Percentiles rank a stretch among this genome's conserved stretches.
These are phyloP conservation scores for Diaporthe longicolla DNA, from an alignment of 2,329 filamentous ascomycete species.

Conservation along the genomic window DNA sequence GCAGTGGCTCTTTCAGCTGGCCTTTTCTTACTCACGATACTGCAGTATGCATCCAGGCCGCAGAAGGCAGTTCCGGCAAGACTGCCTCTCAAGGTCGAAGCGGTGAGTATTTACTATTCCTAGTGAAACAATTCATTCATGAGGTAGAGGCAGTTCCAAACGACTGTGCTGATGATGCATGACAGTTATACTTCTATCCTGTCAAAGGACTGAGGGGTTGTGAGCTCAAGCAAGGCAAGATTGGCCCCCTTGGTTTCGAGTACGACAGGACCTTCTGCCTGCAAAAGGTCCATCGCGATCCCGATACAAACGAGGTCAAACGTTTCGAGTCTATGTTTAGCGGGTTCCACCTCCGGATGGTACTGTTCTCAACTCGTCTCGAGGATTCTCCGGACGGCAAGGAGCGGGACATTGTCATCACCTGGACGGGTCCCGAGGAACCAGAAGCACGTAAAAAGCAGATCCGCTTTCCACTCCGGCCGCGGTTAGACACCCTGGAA, in stretches of 20 bases:
- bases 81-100: conserved; percentile 28
- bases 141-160: background rate
- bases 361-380: conserved; percentile 11
- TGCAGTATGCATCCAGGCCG: conserved; percentile 10
- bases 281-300: conserved; percentile 24
- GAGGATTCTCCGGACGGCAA: conserved; percentile 13
- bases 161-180: background rate
- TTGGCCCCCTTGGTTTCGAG: conserved; percentile 22
- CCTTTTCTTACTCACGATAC: conserved; percentile 3
- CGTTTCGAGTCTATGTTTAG: conserved; percentile 11
- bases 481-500: background rate
- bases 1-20: conserved; percentile 16
- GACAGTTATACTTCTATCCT: conserved; percentile 22
- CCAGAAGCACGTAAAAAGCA: background rate
- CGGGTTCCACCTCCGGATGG: conserved; percentile 28
- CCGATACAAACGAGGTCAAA: conserved; percentile 2
- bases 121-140: too few species aligned
- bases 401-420: conserved; percentile 3
- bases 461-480: conserved; percentile 24
- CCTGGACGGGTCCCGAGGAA: conserved; percentile 14
- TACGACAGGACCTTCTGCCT: conserved; percentile 27
- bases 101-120: background rate
- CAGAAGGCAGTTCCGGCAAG: conserved; percentile 10
- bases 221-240: conserved; percentile 13
- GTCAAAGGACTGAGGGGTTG: conserved; percentile 25